Evolutionary conservation across 805 yeast genomes (phyloP).

Genomic region (Vanderwaltozyma yarrowii): DNA sequence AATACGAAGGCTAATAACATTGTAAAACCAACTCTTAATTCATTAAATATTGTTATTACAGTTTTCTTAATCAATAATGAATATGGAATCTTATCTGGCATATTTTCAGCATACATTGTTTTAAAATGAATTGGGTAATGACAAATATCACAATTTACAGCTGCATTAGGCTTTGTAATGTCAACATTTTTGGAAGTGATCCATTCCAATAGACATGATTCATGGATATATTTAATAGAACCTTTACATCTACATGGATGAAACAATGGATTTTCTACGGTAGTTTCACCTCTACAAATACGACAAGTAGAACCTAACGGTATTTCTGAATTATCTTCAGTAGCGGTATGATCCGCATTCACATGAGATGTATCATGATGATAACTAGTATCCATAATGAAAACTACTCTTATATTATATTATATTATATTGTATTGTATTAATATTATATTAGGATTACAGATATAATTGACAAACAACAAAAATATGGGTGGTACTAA

Average conservation of each 20-base stretch:
- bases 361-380: neutral
- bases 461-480: no score
- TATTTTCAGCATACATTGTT: slow-evolving; percentile 51
- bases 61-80: slow-evolving; percentile 36
- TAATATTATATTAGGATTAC: no score
- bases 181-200: slow-evolving; percentile 33
- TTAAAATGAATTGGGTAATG: slow-evolving; percentile 60
- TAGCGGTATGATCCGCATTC: neutral
- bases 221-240: slow-evolving; percentile 85
- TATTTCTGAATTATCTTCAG: neutral
- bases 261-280: slow-evolving; percentile 63
- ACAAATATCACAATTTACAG: slow-evolving; percentile 78
- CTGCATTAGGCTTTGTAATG: slow-evolving; percentile 31
- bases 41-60: slow-evolving; percentile 11
- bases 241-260: slow-evolving; percentile 95
- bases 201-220: slow-evolving; percentile 88
- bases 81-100: slow-evolving; percentile 57
- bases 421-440: no score
- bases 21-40: slow-evolving; percentile 11
- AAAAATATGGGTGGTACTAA: no score
- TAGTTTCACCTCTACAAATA: slow-evolving; percentile 89
- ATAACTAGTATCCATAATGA: no score
- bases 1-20: slow-evolving; percentile 29
- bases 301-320: slow-evolving; percentile 50
- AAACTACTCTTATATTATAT: no score